Conservation (phyloP, 2,329 filamentous ascomycete genomes). For the Gaeumannomyces sp. region DNA sequence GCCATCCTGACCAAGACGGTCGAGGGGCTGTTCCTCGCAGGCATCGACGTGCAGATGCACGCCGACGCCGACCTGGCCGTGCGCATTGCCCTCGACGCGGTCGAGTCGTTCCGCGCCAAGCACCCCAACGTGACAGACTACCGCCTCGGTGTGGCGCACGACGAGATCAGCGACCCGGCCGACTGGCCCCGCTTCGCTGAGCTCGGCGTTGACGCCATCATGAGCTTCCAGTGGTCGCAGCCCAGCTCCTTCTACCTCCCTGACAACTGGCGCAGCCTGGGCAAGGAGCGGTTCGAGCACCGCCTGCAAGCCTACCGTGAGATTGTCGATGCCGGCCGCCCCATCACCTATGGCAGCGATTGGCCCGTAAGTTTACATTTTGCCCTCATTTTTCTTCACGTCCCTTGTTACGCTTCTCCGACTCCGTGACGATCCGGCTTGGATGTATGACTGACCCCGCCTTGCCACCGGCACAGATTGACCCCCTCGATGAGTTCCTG, state of each 20-base stretch:
- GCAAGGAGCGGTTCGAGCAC: not conserved
- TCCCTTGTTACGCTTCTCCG: not conserved
- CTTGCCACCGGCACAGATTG: not conserved
- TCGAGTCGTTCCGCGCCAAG: not conserved
- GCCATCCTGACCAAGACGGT: not conserved
- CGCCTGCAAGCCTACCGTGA: conserved; percentile 3
- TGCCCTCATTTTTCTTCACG: not conserved
- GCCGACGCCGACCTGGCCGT: conserved; percentile 23
- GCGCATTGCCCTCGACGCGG: not conserved
- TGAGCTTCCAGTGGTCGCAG: conserved; percentile 8
- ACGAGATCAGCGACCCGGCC: conserved; percentile 2
- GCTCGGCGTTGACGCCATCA: not conserved
- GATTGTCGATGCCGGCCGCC: not conserved
- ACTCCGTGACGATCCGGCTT: not conserved
- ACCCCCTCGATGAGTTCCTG: conserved; percentile 5
- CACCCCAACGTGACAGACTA: not conserved
- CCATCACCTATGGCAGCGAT: conserved; percentile 1
- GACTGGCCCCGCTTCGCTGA: conserved; percentile 4
- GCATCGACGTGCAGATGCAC: conserved; percentile 24
- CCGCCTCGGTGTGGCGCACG: not conserved
- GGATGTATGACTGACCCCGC: not conserved
- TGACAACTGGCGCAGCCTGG: conserved; percentile 3
- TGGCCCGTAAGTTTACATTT: conserved; percentile 23
- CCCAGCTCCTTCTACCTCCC: conserved; percentile 3
- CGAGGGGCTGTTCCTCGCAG: not conserved